phyloP scores from a whole-genome alignment of 164 flowering plant species.

The Liquidambar formosana region DNA sequence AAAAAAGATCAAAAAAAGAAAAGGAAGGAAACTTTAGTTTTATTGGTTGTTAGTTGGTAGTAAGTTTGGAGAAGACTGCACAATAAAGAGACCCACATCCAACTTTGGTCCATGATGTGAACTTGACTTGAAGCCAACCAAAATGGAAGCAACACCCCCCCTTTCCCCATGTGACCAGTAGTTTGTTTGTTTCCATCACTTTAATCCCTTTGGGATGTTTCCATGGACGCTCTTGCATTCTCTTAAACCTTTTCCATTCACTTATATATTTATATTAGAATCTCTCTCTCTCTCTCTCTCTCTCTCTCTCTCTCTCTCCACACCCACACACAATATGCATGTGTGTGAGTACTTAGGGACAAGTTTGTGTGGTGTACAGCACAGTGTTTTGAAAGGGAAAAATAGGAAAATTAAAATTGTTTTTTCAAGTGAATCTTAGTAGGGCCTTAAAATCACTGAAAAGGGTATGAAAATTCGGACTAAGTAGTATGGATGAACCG shows the following conservation, averaged over 20 bases:
- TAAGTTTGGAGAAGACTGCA: neutral
- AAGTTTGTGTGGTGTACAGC: too few relatives aligned
- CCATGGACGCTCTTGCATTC: neutral
- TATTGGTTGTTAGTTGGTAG: neutral
- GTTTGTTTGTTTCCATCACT: constrained; percentile 22
- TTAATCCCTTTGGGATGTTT: constrained; percentile 14
- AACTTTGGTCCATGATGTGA: constrained; percentile 31
- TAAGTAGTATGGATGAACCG: neutral
- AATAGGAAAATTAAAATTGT: too few relatives aligned
- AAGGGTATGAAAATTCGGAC: neutral
- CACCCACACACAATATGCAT: neutral
- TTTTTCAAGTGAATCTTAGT: neutral
- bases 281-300: neutral
- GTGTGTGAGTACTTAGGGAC: too few relatives aligned
- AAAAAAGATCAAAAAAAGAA: too few relatives aligned
- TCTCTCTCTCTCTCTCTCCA: neutral
- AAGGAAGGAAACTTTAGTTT: too few relatives aligned
- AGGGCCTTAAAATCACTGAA: neutral
- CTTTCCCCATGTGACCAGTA: constrained; percentile 29
- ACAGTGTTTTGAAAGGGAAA: too few relatives aligned
- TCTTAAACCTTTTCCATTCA: too few relatives aligned
- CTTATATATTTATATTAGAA: too few relatives aligned
- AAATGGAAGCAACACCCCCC: constrained; percentile 17
- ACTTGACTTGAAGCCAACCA: constrained; percentile 25
- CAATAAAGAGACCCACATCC: constrained; percentile 23